Conservation (phyloP, 495 filamentous ascomycete genomes). For the Neurospora sp. region DNA sequence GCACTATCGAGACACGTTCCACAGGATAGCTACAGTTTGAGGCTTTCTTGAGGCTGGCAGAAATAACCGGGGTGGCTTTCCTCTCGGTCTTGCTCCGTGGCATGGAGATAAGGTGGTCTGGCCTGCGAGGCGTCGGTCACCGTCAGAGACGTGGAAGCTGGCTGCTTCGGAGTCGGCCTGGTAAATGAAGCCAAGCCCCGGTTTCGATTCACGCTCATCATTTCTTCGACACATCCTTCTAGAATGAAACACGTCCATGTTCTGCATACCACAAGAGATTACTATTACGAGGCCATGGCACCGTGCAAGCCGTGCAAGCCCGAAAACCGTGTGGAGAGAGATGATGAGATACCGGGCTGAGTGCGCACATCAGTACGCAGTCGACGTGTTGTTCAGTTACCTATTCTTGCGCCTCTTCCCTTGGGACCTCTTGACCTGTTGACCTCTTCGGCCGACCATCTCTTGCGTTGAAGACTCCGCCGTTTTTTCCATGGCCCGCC, state of each 20-base stretch:
- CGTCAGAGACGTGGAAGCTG: background rate
- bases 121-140: background rate
- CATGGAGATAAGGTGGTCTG: background rate
- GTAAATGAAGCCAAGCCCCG: slow-evolving; percentile 9
- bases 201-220: background rate
- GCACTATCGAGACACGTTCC: background rate
- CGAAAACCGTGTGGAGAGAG: background rate
- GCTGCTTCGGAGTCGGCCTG: slow-evolving; percentile 1
- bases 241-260: slow-evolving; percentile 22
- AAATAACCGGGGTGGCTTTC: background rate
- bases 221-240: slow-evolving; percentile 17
- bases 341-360: background rate
- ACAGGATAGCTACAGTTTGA: background rate
- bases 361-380: background rate
- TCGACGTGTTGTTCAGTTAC: background rate
- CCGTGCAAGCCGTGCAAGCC: slow-evolving; percentile 6
- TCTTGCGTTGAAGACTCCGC: background rate
- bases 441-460: background rate
- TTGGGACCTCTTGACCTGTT: background rate
- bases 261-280: slow-evolving; percentile 9
- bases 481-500: background rate
- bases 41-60: background rate
- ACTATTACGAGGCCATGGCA: slow-evolving; percentile 7
- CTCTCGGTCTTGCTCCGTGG: background rate
- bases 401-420: background rate